Evolutionary conservation across 169 alveolate genomes (phyloP), one percentile per base, ranked within the genome.

Genomic region (Plasmodium inui): DNA sequence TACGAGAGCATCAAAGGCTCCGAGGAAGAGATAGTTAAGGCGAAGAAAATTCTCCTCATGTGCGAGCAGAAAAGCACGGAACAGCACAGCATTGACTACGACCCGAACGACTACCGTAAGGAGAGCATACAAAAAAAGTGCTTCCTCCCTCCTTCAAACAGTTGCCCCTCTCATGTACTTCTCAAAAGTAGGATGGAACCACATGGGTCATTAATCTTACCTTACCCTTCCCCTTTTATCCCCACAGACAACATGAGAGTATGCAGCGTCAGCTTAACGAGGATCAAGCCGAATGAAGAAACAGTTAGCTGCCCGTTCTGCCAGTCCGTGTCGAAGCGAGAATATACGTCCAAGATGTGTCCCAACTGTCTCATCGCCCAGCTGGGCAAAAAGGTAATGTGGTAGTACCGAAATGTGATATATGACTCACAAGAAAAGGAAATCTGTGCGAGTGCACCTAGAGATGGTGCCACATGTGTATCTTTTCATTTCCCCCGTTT

Each of bases 41-140:
- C 97, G 6, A 93, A 92, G 71, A 95, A 95, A 44, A 92, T 95
- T 17, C 74, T 95, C 26, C 79, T 74, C 6, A 94, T 94, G 82
- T 95, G 97, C 55, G 97, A 95, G 46, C 96, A 95, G 72, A 95
- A 93, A 32, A 95, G 96, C 46, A 95, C 97, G 9, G 97, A 95
- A 37, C 96, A 95, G 14, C 84, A 92, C 46, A 78, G 71, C 57
- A 92, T 95, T 19, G 94, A 95, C 84, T 95, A 93, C 70, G 97
- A 95, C 37, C 97, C 96, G 7, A 85, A 86, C 50, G 93, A 84
- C 19, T 95, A 92, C 80, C n/a, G 95, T 83, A 94, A 88, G 41
- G 82, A 82, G 32, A 82, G 78, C 14, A 46, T 84, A 10, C 26
- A 61, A 57, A 67, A 67, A 76, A 57, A 82, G n/a, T n/a, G n/a